Percentiles rank a stretch among this genome's conserved stretches.
These are phyloP conservation scores for Taphrina pruni DNA, from an alignment of 1,139 yeast species.

Conservation along the genomic window DNA sequence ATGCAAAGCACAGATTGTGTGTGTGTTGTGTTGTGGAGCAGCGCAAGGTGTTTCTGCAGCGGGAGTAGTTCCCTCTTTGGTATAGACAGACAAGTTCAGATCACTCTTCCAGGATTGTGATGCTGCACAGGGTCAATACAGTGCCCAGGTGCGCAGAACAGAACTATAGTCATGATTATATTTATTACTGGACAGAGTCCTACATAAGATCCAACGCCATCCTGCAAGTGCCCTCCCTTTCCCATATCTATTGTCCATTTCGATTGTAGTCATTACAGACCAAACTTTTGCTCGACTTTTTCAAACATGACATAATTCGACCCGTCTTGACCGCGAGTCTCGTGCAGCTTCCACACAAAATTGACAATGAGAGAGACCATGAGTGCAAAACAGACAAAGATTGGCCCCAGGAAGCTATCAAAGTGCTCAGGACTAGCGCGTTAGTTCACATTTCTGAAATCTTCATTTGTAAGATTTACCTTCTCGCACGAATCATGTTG, in stretches of 20 bases:
- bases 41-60: background rate
- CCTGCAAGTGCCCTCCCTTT: too few relatives aligned
- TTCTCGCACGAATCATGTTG: constrained; percentile 74
- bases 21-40: constrained; percentile 3
- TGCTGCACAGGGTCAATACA: too few relatives aligned
- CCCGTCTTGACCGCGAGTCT: constrained; percentile 16
- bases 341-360: constrained; percentile 50
- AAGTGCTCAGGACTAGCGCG: constrained; percentile 69
- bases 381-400: constrained; percentile 74
- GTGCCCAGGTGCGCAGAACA: too few relatives aligned
- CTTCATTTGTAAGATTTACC: background rate
- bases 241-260: too few relatives aligned
- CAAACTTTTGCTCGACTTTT: constrained; percentile 2
- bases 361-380: constrained; percentile 70
- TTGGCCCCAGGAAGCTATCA: constrained; percentile 88
- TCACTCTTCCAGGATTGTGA: too few relatives aligned
- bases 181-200: too few relatives aligned
- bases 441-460: background rate
- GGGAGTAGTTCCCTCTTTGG: background rate
- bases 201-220: too few relatives aligned
- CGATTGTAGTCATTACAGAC: background rate
- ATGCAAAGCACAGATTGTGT: background rate
- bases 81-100: too few relatives aligned
- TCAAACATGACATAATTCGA: constrained; percentile 17
- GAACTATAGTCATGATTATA: too few relatives aligned